phyloP scores from a whole-genome alignment of 345 rosid species.

The Syzygium oleosum region DNA sequence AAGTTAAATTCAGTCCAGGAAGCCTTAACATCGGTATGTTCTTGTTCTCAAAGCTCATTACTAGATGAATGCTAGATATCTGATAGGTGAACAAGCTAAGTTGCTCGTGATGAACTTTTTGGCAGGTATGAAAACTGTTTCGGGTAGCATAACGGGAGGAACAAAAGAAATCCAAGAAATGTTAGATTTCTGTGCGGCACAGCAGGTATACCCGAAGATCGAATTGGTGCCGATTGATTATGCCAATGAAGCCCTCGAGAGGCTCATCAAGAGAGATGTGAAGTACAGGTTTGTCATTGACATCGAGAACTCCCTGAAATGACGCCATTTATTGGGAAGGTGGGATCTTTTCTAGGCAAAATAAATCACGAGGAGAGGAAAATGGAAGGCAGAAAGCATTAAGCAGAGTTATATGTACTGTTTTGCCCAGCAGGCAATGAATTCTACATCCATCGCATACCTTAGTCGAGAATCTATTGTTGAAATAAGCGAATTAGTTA shows the following conservation, averaged over 20 bases:
- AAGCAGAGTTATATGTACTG: background rate
- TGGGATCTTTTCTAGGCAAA: background rate
- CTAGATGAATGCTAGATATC: background rate
- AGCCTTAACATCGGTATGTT: slow-evolving; percentile 46
- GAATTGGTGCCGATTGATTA: slow-evolving; percentile 66
- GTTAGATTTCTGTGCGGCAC: slow-evolving; percentile 67
- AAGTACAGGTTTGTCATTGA: slow-evolving; percentile 88
- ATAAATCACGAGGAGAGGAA: background rate
- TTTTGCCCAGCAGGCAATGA: background rate
- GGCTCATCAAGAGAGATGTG: slow-evolving; percentile 64
- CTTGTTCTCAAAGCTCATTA: background rate
- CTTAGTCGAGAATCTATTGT: background rate
- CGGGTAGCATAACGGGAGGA: slow-evolving; percentile 78
- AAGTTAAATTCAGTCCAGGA: slow-evolving; percentile 72
- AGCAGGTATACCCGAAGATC: slow-evolving; percentile 62
- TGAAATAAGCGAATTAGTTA: background rate
- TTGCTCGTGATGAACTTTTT: background rate
- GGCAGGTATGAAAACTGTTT: slow-evolving; percentile 56
- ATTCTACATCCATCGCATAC: background rate
- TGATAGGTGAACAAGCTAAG: background rate
- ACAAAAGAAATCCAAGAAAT: slow-evolving; percentile 68
- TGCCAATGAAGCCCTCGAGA: slow-evolving; percentile 71
- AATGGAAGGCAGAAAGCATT: background rate
- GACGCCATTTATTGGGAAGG: background rate
- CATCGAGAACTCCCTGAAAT: slow-evolving; percentile 59